Base-by-base conservation (phyloP, 1,284 basidiomycete genomes). In the Mycena citricolor region DNA sequence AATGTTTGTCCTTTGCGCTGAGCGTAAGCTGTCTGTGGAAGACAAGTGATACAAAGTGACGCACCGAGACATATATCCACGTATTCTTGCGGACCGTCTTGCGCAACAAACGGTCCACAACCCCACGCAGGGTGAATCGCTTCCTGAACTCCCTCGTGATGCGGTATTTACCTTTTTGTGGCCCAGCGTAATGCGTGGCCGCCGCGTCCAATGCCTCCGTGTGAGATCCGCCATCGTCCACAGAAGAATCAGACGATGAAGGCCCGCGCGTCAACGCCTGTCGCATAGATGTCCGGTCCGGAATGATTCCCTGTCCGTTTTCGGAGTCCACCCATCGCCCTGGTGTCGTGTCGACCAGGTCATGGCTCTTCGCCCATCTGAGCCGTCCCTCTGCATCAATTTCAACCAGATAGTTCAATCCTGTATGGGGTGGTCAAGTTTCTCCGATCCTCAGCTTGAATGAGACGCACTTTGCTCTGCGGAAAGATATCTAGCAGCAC, bases 341-440 rank as follows among this genome's bases (percentile, higher is more conserved):
- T 3, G 77, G 68, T 1, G 77, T 71, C 0, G 82, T 85, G 55
- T 85, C 82, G 8, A 85, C 77, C 0, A 76, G 66, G 44, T 81
- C 71, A 35, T 77, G 72, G 53, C 83, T 86, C 35, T 75, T 73
- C 2, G 77, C 78, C 86, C 86, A 90, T n/a, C 78, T 66, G 13
- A 90, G 68, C 47, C 71, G 74, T 2, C 88, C 87, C n/a, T 80
- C 66, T 1, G 67, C 52, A 53, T 82, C 79, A 31, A 86, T 73
- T 28, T 71, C 71, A 42, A 84, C 79, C 4, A 89, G 71, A 57
- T 90, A 90, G 57, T 88, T 87, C 17, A 81, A 64, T 7, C 77
- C 76, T 54, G 28, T 16, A 25, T 2, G 1, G 3, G 14, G n/a
- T n/a, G n/a, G n/a, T n/a, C n/a, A n/a, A n/a, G n/a, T n/a, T n/a